Base-by-base conservation (phyloP, 2,329 filamentous ascomycete species). In the Aspergillus quadrilineatus region DNA sequence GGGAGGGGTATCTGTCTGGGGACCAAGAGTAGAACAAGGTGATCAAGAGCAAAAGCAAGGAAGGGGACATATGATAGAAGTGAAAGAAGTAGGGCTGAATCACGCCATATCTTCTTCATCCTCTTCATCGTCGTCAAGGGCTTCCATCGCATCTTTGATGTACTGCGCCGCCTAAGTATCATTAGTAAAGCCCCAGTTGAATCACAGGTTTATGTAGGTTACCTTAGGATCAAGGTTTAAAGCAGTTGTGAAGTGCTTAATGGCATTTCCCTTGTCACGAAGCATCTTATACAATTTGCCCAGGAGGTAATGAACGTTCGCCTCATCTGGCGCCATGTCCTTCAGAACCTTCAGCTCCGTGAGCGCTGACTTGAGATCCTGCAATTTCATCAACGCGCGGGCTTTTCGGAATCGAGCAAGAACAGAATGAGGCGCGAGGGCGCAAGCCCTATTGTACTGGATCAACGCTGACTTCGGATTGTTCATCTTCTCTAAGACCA, bases 191-290 rank as follows among this genome's bases (percentile, higher is more conserved):
- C 22, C 22, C 22, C 22, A 22, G 22, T 22, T 22, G 22, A 22
- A 22, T 22, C 22, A 22, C 22, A 22, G 22, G 22, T 22, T 22
- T 22, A 58, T 56, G 53, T 55, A 65, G 66, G 71, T 70, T 80
- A 95, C 93, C 87, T 97, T 97, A 30, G 93, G 94, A 79, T 99
- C 94, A 68, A 99, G 78, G 74, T 96, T 96, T 69, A 97, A 79
- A 15, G 94, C 94, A 72, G 92, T 93, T 6, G 94, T 99, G 71
- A 96, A 96, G 73, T 97, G 91, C 58, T 89, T 87, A 58, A 99
- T 89, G n/a, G 94, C 92, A 66, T 86, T 82, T 59, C 86, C 86
- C 65, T 82, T 82, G 57, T 85, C 79, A 30, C 79, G 73, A 56
- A 85, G 63, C 63, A 79, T 80, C 72, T 86, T 87, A 72, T 84